These are phyloP conservation scores for Pythium vanterpoolii DNA, from an alignment of 352 stramenopile species.

Conservation along the genomic window DNA sequence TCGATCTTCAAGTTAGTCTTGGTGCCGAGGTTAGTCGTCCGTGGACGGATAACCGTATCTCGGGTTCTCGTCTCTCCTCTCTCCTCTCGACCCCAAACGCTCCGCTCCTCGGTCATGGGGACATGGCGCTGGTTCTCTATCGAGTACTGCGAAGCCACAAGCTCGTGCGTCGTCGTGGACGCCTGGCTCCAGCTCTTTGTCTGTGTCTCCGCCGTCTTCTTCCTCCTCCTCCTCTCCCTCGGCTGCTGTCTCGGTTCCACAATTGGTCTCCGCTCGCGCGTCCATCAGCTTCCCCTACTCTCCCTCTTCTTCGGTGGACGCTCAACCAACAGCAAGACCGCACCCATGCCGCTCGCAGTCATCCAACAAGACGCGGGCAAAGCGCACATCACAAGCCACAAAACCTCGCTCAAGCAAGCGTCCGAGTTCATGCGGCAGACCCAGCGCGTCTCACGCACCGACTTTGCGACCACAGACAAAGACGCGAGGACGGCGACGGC, in stretches of 20 bases:
- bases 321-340: constrained; percentile 29
- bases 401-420: constrained; percentile 73
- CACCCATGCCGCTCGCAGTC: constrained; percentile 52
- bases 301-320: constrained; percentile 11
- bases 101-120: constrained; percentile 34
- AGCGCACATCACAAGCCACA: constrained; percentile 66
- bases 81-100: background rate
- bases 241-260: background rate
- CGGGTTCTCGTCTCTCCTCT: background rate
- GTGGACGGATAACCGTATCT: background rate
- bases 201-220: constrained; percentile 19
- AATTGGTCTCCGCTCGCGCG: background rate
- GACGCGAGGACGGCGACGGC: constrained; percentile 2
- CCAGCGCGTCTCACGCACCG: constrained; percentile 52
- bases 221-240: constrained; percentile 19
- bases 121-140: constrained; percentile 53
- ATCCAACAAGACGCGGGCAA: constrained; percentile 65
- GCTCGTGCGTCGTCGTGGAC: constrained; percentile 63
- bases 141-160: constrained; percentile 39
- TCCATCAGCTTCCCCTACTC: constrained; percentile 1
- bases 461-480: constrained; percentile 20
- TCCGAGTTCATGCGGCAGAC: constrained; percentile 65
- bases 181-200: constrained; percentile 55
- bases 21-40: background rate
- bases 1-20: background rate